These are phyloP conservation scores for Panellus pusillus DNA, from an alignment of 768 basidiomycete genomes.

Conservation along the genomic window DNA sequence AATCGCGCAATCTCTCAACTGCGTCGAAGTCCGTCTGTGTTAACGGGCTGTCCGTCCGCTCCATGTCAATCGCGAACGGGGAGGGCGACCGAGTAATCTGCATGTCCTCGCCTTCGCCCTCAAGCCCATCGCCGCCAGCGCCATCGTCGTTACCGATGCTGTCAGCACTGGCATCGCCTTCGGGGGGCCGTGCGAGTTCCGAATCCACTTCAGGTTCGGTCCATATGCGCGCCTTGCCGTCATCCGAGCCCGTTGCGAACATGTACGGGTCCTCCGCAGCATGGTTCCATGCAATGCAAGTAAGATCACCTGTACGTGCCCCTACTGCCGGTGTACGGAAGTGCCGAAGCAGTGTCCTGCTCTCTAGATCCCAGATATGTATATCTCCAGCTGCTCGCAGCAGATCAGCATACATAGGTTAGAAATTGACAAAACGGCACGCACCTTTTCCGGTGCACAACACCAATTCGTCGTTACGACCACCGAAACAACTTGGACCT, in stretches of 20 bases:
- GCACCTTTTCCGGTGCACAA: slow-evolving; percentile 75
- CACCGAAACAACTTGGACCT: slow-evolving; percentile 82
- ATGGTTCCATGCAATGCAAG: slow-evolving; percentile 80
- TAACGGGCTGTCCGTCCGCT: slow-evolving; percentile 20
- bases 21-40: slow-evolving; percentile 21
- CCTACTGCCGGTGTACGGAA: slow-evolving; percentile 57
- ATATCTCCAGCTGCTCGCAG: slow-evolving; percentile 65
- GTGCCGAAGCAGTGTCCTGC: slow-evolving; percentile 68
- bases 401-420: not conserved
- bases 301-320: slow-evolving; percentile 75
- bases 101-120: not conserved
- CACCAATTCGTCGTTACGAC: slow-evolving; percentile 75
- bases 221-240: slow-evolving; percentile 76
- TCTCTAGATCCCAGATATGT: slow-evolving; percentile 85
- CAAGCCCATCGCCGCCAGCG: not conserved
- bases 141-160: slow-evolving; percentile 19
- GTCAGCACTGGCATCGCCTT: slow-evolving; percentile 12
- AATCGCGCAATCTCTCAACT: slow-evolving; percentile 7
- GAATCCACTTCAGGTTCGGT: slow-evolving; percentile 37
- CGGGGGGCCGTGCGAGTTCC: not conserved
- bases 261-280: slow-evolving; percentile 63
- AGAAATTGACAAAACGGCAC: slow-evolving; percentile 2
- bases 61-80: slow-evolving; percentile 20
- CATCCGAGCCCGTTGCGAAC: slow-evolving; percentile 78
- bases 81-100: slow-evolving; percentile 13